Evolutionary conservation across 2,329 filamentous ascomycete genomes (phyloP).

Genomic region (Aspergillus terreus): DNA sequence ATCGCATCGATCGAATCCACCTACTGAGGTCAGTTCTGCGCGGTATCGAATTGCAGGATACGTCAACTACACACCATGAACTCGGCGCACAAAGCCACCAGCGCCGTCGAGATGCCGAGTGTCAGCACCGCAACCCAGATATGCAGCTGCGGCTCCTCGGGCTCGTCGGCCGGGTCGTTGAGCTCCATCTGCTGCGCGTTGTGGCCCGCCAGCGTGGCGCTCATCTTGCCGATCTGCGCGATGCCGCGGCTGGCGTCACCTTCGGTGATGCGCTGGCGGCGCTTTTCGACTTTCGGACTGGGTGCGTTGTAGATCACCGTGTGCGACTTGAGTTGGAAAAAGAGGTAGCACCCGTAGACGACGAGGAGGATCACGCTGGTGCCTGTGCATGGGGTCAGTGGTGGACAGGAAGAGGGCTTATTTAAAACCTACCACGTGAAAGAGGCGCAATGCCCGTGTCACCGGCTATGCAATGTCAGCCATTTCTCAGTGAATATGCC

Average conservation of each 20-base stretch:
- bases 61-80: conserved; percentile 50
- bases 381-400: conserved; percentile 17
- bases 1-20: conserved; percentile 56
- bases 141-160: conserved; percentile 70
- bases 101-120: conserved; percentile 67
- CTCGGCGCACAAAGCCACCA: conserved; percentile 74
- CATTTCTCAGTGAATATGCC: neutral
- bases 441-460: conserved; percentile 24
- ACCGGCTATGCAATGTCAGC: conserved; percentile 21
- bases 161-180: conserved; percentile 64
- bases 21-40: conserved; percentile 3
- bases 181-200: conserved; percentile 45
- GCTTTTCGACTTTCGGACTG: conserved; percentile 70
- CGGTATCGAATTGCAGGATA: neutral
- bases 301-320: conserved; percentile 73
- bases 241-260: conserved; percentile 50
- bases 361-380: conserved; percentile 75
- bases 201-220: conserved; percentile 48
- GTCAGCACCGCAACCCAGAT: conserved; percentile 69
- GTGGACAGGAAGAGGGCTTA: neutral
- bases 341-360: conserved; percentile 78
- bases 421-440: conserved; percentile 28
- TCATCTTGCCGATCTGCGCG: conserved; percentile 52
- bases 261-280: conserved; percentile 43
- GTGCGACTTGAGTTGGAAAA: conserved; percentile 90